Conservation (phyloP, 163 green algal genomes). For the Scenedesmus sp. region DNA sequence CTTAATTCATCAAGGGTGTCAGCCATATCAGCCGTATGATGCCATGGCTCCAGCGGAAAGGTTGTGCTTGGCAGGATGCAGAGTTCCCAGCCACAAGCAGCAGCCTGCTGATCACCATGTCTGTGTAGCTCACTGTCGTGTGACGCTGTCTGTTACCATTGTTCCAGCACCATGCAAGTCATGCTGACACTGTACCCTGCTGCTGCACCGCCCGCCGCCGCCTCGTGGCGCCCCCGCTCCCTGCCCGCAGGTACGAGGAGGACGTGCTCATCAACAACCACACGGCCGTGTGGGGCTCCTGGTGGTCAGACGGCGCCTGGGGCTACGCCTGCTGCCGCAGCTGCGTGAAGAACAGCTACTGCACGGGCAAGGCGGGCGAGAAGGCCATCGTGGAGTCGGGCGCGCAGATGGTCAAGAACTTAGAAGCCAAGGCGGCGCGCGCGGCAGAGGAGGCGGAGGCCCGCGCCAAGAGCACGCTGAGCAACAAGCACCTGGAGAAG, state of each 20-base stretch:
- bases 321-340: constrained; percentile 97
- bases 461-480: constrained; percentile 65
- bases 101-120: too few species aligned
- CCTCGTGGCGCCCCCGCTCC: too few species aligned
- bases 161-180: too few species aligned
- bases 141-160: too few species aligned
- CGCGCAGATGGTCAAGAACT: constrained; percentile 79
- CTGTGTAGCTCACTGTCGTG: too few species aligned
- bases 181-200: neutral
- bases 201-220: neutral
- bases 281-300: constrained; percentile 96
- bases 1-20: neutral
- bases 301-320: constrained; percentile 93
- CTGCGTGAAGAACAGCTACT: constrained; percentile 93
- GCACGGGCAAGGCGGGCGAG: constrained; percentile 81
- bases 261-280: constrained; percentile 97
- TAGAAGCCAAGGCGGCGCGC: constrained; percentile 72
- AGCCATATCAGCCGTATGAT: too few species aligned
- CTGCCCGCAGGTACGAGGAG: constrained; percentile 93
- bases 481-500: constrained; percentile 52
- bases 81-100: too few species aligned
- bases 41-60: too few species aligned
- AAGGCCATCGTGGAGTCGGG: constrained; percentile 62
- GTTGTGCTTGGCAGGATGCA: too few species aligned
- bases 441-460: constrained; percentile 62